Percentiles rank a stretch among this genome's conserved stretches.
Evolutionary conservation across 192 early-diverging fungal species (phyloP).

Genomic region (Coemansia sp.): DNA sequence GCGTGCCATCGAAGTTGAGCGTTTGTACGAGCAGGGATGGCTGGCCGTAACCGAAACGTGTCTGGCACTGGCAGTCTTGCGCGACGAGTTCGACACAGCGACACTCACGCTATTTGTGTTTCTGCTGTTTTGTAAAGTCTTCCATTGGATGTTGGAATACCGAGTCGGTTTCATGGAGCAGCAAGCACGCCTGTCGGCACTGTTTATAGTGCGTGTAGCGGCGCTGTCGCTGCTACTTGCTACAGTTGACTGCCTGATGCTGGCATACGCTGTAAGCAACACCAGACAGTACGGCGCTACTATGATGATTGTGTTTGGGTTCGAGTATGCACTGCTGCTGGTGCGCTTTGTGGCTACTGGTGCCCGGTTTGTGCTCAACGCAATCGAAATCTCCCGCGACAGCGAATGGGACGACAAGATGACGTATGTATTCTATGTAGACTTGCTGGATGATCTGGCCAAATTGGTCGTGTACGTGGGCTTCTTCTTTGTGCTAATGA

Average conservation of each 20-base stretch:
- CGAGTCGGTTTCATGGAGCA: conserved; percentile 79
- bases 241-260: conserved; percentile 70
- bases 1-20: conserved; percentile 93
- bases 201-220: conserved; percentile 34
- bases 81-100: conserved; percentile 88
- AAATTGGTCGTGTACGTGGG: conserved; percentile 84
- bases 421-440: conserved; percentile 88
- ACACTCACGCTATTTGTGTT: conserved; percentile 83
- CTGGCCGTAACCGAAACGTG: conserved; percentile 96
- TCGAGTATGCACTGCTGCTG: conserved; percentile 92
- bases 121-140: conserved; percentile 90
- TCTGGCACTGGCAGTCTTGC: conserved; percentile 93
- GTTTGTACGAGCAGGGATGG: conserved; percentile 97
- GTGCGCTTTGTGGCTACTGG: conserved; percentile 71
- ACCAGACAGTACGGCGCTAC: conserved; percentile 69
- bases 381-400: conserved; percentile 72
- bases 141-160: conserved; percentile 95
- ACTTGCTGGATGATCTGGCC: conserved; percentile 83
- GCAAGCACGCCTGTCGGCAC: conserved; percentile 28
- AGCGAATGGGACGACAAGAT: conserved; percentile 91
- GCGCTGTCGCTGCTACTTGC: conserved; percentile 57
- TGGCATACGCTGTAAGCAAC: conserved; percentile 65
- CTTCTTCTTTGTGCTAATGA: conserved; percentile 85
- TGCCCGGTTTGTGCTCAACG: conserved; percentile 85
- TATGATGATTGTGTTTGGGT: conserved; percentile 98